Percentiles rank a stretch among this genome's conserved stretches.
phyloP scores from a whole-genome alignment of 2,329 filamentous ascomycete genomes.

The Calonectria naviculata region DNA sequence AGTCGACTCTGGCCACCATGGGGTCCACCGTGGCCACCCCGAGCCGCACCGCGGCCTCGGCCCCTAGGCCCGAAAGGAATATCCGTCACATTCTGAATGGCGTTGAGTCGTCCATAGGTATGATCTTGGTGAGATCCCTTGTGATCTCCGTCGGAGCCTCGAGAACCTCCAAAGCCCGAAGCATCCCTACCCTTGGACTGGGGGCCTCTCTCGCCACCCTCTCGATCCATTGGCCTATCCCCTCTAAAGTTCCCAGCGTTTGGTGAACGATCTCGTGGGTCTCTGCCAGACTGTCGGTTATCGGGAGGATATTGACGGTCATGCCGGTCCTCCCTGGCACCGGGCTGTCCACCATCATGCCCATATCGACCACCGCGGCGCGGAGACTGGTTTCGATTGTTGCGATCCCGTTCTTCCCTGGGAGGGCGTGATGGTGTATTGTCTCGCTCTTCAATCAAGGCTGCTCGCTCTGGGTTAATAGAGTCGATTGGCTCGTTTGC shows the following conservation, averaged over 20 bases:
- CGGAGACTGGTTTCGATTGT: conserved; percentile 59
- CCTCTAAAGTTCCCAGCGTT: conserved; percentile 41
- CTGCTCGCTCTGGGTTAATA: conserved; percentile 61
- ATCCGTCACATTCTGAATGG: conserved; percentile 57
- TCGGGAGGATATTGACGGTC: conserved; percentile 53
- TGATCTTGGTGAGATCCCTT: conserved; percentile 67
- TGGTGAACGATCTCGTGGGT: conserved; percentile 47
- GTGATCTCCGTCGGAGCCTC: conserved; percentile 61
- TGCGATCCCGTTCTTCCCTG: conserved; percentile 60
- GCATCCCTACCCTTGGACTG: conserved; percentile 55
- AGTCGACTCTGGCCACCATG: conserved; percentile 52
- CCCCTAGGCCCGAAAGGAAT: conserved; percentile 68
- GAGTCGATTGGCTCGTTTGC: conserved; percentile 46
- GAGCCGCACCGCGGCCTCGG: conserved; percentile 57
- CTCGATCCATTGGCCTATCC: conserved; percentile 54
- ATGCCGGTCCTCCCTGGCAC: conserved; percentile 58
- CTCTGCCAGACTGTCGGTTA: conserved; percentile 43
- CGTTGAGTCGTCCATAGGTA: conserved; percentile 71
- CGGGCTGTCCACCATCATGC: conserved; percentile 46
- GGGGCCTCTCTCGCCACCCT: conserved; percentile 40
- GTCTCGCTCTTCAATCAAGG: conserved; percentile 55
- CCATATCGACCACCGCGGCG: conserved; percentile 51
- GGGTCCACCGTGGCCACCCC: conserved; percentile 47
- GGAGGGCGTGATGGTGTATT: conserved; percentile 48
- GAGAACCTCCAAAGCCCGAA: conserved; percentile 49